Base-by-base conservation (phyloP, 306 rosid genomes). In the Mucuna pruriens region DNA sequence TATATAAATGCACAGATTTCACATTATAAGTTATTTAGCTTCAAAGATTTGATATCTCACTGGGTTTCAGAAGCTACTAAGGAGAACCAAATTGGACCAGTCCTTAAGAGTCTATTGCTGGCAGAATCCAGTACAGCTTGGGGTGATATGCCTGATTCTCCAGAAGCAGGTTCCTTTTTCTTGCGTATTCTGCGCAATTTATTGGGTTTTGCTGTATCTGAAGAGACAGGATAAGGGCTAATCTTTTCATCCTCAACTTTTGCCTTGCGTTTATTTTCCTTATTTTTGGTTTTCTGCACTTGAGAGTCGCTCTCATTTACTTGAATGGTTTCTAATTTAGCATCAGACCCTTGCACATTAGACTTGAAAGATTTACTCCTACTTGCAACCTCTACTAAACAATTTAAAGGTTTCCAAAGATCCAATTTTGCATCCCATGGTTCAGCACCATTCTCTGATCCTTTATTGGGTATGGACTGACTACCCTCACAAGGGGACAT, bases 391-490 rank as follows among this genome's bases (percentile, higher is more conserved):
- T 95, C 99, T 46, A 93, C 99, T 80, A 95, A 86, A 82, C 76
- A 93, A 82, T 91, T 95, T 79, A 95, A 84, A 9, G 99, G 98
- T 84, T 91, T 91, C 99, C 99, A 93, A 61, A 93, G 94, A 84
- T 93, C 99, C 85, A 78, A 42, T 83, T 93, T 93, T 73, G 94
- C 89, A 48, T 89, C 93, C 85, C 87, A 75, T 40, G 83, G 69
- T 80, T 93, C 89, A 12, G 79, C 85, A 71, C 88, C 92, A 75
- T 91, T 93, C 81, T 82, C 92, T 26, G 89, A 81, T 83, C 85
- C 97, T 81, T 89, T 90, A 71, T 81, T 89, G 46, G 85, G 82
- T 36, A 71, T 8, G 55, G 89, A 40, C 67, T 89, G 87, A 65
- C 86, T 89, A 73, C 89, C 90, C 76, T 88, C 95, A 39, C 84